Evolutionary conservation across 2,329 filamentous ascomycete species (phyloP).

Genomic region (Exophiala xenobiotica): DNA sequence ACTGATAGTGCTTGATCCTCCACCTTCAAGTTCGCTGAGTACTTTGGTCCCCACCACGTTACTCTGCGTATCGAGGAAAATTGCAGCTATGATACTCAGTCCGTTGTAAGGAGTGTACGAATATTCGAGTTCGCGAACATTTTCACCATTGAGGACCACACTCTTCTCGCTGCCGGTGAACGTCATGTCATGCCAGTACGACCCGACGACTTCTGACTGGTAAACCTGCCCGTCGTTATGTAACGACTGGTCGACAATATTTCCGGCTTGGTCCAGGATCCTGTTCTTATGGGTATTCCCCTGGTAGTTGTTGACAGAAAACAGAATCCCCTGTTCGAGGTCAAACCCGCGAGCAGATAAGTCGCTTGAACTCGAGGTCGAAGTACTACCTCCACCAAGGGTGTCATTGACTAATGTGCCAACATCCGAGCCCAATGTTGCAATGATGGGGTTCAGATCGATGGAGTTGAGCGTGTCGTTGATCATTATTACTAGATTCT

Average conservation of each 20-base stretch:
- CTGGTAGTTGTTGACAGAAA: conserved; percentile 60
- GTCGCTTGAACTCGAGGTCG: conserved; percentile 8
- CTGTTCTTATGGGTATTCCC: conserved; percentile 59
- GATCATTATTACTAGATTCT: conserved; percentile 61
- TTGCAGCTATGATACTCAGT: conserved; percentile 47
- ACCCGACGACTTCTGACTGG: conserved; percentile 47
- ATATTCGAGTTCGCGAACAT: conserved; percentile 55
- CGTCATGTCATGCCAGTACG: conserved; percentile 53
- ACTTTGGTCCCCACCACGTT: conserved; percentile 53
- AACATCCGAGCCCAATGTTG: conserved; percentile 54
- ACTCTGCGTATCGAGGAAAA: conserved; percentile 51
- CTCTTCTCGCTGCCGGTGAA: conserved; percentile 56
- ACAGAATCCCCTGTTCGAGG: conserved; percentile 58
- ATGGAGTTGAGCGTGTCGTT: conserved; percentile 58
- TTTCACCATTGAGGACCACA: conserved; percentile 45
- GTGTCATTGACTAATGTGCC: conserved; percentile 49
- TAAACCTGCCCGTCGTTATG: conserved; percentile 55
- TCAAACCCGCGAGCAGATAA: conserved; percentile 33
- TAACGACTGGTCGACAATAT: conserved; percentile 54
- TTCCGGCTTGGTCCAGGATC: conserved; percentile 56
- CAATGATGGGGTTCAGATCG: conserved; percentile 61
- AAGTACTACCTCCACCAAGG: conserved; percentile 32
- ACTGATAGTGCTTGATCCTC: conserved; percentile 54
- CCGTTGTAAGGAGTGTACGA: conserved; percentile 54
- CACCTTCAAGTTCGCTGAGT: conserved; percentile 53